Conservation (phyloP, 1,284 basidiomycete genomes). For the Ustilago loliicola region DNA sequence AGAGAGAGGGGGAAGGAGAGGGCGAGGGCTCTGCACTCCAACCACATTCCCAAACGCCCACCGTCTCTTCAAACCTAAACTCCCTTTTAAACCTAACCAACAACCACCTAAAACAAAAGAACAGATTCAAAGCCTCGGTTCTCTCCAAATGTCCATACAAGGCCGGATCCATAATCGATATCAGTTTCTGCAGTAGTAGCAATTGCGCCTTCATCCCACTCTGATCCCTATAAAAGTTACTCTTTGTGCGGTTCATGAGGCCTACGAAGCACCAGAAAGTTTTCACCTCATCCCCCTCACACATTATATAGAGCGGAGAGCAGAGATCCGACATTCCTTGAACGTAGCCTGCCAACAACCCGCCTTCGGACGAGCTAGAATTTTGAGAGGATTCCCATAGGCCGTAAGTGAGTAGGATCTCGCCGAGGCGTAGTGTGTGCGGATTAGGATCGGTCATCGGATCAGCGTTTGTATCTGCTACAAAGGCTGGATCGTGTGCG, state of each 20-base stretch:
- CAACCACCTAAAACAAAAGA: conserved; percentile 93
- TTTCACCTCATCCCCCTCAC: conserved; percentile 86
- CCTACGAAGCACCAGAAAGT: conserved; percentile 97
- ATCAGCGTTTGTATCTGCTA: conserved; percentile 59
- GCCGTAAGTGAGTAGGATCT: conserved; percentile 86
- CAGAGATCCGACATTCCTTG: conserved; percentile 98
- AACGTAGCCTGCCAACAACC: conserved; percentile 75
- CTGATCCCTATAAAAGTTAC: conserved; percentile 95
- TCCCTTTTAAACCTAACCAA: conserved; percentile 76
- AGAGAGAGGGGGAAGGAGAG: not conserved
- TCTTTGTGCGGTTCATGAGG: conserved; percentile 94
- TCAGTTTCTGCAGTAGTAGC: conserved; percentile 87
- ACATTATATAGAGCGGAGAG: conserved; percentile 91
- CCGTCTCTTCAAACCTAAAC: conserved; percentile 88
- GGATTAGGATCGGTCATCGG: conserved; percentile 77
- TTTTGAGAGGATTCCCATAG: conserved; percentile 56
- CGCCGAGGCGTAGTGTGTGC: conserved; percentile 83
- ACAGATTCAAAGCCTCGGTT: conserved; percentile 90
- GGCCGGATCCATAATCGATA: conserved; percentile 93
- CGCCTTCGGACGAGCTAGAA: not conserved
- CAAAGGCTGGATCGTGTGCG: conserved; percentile 34
- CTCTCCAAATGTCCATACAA: conserved; percentile 76
- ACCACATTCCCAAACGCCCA: conserved; percentile 85
- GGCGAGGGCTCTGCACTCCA: conserved; percentile 49
- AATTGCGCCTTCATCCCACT: conserved; percentile 97